Base-by-base conservation (phyloP, 768 basidiomycete genomes). In the Termitomyces sp. region DNA sequence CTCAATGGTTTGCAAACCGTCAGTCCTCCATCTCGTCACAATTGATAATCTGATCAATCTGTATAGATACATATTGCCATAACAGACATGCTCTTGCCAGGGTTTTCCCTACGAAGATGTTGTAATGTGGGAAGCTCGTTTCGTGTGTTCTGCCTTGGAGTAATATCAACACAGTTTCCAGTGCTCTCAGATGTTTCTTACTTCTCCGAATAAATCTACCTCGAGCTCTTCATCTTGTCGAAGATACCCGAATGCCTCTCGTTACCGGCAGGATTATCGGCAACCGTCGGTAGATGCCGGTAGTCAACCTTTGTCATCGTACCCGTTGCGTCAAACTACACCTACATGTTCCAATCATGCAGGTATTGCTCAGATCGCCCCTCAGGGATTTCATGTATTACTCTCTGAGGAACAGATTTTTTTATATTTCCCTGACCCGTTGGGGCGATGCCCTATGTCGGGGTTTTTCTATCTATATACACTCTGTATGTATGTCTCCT, bases 301-400 rank as follows among this genome's bases (percentile, higher is more conserved):
- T 15, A 33, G 59, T 9, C 63, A 63, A 26, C 56, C 58, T 19
- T 42, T 40, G 9, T 19, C 53, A 8, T 40, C 19, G 26, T 19
- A 38, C 17, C 19, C 42, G 14, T 31, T 21, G 19, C 33, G 33
- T 9, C 41, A 28, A 31, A 30, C 19, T n/a, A 46, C 42, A 44
- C 37, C 50, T 35, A 9, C 28, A 31, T 40, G 87, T 89, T 68
- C 90, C 88, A 19, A 89, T 67, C 63, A 89, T 89, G 67, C 88
- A 70, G 88, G 86, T 52, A 84, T 85, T 1, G 71, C 72, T 26
- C 26, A 52, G 15, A 28, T 26, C 10, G 9, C 17, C 17, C 9
- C 28, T 30, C 45, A 46, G n/a, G 17, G 17, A 30, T n/a, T 28
- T 6, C 14, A 37, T 14, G 55, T 70, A 44, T 43, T 50, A 23